Percentiles rank a stretch among this genome's conserved stretches.
phyloP scores from a whole-genome alignment of 2,329 filamentous ascomycete species.

The Diatrype stigma region DNA sequence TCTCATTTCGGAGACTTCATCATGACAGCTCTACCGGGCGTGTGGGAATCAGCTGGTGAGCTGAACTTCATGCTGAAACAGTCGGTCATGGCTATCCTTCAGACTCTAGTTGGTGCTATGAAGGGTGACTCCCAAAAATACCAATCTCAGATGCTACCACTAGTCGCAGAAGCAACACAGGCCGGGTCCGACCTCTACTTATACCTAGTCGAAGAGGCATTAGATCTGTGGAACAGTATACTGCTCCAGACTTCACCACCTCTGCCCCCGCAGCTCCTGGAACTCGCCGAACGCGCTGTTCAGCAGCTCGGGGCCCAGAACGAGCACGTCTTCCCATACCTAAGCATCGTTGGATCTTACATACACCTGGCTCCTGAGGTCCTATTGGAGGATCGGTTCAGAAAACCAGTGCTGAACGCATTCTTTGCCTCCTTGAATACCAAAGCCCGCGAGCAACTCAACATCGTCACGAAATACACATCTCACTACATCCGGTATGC shows the following conservation, averaged over 20 bases:
- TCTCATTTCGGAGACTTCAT: constrained; percentile 71
- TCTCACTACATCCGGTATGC: constrained; percentile 63
- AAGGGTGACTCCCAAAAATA: constrained; percentile 73
- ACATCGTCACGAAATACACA: constrained; percentile 55
- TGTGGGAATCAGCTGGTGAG: constrained; percentile 77
- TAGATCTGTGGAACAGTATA: constrained; percentile 83
- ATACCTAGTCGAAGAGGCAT: constrained; percentile 84
- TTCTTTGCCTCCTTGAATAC: constrained; percentile 47
- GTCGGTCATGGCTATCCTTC: constrained; percentile 79
- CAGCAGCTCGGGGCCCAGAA: constrained; percentile 64
- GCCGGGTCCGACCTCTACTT: constrained; percentile 70
- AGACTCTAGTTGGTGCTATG: constrained; percentile 82
- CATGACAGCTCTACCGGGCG: constrained; percentile 69
- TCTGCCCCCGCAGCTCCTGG: constrained; percentile 56
- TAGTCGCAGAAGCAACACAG: constrained; percentile 76
- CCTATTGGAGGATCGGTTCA: constrained; percentile 54
- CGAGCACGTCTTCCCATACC: constrained; percentile 56
- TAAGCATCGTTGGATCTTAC: constrained; percentile 67
- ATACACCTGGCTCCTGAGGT: constrained; percentile 66
- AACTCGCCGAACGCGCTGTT: constrained; percentile 59
- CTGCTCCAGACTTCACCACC: constrained; percentile 62
- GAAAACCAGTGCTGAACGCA: constrained; percentile 44
- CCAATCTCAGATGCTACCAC: constrained; percentile 73
- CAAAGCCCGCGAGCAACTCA: constrained; percentile 54
- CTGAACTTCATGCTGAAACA: constrained; percentile 94